phyloP scores from a whole-genome alignment of 805 yeast species.

The Suhomyces sp. region DNA sequence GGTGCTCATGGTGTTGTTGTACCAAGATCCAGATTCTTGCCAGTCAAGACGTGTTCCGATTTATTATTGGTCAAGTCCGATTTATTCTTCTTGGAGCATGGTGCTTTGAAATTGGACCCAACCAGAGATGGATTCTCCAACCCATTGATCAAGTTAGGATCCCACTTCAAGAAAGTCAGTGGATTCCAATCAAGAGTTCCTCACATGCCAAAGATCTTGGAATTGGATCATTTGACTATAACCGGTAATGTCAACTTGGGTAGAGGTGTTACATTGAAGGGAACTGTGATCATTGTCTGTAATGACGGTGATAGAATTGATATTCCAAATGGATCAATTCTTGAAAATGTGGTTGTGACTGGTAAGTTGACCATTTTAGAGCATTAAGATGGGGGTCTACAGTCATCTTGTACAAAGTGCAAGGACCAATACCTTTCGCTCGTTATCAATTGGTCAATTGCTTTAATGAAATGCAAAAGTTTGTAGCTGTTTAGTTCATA shows the following conservation, averaged over 20 bases:
- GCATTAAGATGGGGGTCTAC: constrained; percentile 47
- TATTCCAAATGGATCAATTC: constrained; percentile 92
- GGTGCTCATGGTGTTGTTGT: constrained; percentile 98
- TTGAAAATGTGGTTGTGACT: constrained; percentile 96
- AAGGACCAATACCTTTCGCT: no score
- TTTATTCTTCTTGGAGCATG: constrained; percentile 85
- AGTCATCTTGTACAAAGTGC: not conserved
- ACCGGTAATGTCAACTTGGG: constrained; percentile 96
- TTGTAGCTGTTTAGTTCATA: no score
- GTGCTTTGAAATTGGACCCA: constrained; percentile 81
- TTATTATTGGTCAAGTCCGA: constrained; percentile 92
- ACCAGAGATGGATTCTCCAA: constrained; percentile 86
- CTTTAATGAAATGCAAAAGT: no score
- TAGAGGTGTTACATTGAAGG: constrained; percentile 85
- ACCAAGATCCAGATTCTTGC: constrained; percentile 96
- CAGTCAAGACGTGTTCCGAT: constrained; percentile 97
- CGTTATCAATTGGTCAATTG: no score
- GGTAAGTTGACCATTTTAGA: constrained; percentile 94
- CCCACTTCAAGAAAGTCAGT: constrained; percentile 93
- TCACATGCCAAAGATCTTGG: constrained; percentile 94
- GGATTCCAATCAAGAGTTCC: constrained; percentile 88
- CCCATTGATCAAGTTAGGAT: constrained; percentile 94
- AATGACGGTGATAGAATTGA: constrained; percentile 96
- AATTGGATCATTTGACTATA: constrained; percentile 94
- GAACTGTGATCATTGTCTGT: constrained; percentile 96